Conservation (phyloP, 2,329 filamentous ascomycete species). For the Aureobasidium melanogenum region DNA sequence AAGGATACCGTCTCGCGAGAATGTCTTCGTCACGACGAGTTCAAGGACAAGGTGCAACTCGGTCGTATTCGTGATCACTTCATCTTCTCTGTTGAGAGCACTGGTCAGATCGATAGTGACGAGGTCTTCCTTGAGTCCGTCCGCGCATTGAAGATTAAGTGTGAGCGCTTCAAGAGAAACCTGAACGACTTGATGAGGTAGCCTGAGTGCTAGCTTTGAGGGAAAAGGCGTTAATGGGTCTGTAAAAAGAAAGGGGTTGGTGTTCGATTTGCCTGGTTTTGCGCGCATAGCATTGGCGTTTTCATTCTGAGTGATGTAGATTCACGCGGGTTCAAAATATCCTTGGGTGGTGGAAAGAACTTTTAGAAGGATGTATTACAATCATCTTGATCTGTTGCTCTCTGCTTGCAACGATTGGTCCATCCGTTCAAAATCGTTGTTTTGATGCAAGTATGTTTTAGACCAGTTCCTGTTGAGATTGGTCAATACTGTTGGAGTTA, state of each 20-base stretch:
- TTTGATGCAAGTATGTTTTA: too few relatives aligned
- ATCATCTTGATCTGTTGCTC: neutral
- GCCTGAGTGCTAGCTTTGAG: neutral
- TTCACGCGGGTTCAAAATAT: conserved; percentile 3
- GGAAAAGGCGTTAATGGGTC: neutral
- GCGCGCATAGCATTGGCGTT: conserved; percentile 15
- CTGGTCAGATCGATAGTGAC: conserved; percentile 90
- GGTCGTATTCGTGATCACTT: conserved; percentile 90
- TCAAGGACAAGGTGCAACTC: conserved; percentile 90
- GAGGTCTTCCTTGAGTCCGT: conserved; percentile 87
- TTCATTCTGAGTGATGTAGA: conserved; percentile 3
- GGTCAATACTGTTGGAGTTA: neutral
- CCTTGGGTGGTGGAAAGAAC: neutral
- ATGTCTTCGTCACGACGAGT: conserved; percentile 82
- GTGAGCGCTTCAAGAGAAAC: conserved; percentile 61
- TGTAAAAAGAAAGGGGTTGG: neutral
- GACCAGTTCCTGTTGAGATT: neutral
- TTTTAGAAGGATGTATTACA: neutral
- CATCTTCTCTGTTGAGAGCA: conserved; percentile 92
- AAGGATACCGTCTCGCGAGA: conserved; percentile 93
- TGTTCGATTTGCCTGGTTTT: neutral
- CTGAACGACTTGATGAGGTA: conserved; percentile 38
- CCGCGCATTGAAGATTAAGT: conserved; percentile 78
- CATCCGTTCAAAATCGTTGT: neutral
- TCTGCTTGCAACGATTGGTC: neutral